Evolutionary conservation across 1,139 yeast genomes (phyloP).

Genomic region (Debaryomyces coudertii): DNA sequence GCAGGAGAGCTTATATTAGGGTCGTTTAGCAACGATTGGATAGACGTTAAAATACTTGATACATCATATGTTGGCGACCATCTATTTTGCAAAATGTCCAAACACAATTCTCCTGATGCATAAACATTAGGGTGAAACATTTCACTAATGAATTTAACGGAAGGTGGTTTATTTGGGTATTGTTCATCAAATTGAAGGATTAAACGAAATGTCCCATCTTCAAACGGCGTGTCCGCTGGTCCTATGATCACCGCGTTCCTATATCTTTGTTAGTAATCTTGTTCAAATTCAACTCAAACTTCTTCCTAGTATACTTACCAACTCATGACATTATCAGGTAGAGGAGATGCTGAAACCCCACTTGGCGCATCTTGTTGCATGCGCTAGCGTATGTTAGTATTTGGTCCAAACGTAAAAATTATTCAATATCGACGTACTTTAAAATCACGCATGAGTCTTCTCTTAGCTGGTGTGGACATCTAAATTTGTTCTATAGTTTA

Average conservation of each 20-base stretch:
- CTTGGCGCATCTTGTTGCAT: constrained; percentile 99
- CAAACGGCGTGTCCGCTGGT: constrained; percentile 96
- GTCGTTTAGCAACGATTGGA: constrained; percentile 85
- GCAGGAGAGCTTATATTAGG: constrained; percentile 98
- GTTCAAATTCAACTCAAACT: not conserved
- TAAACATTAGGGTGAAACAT: constrained; percentile 99
- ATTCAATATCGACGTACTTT: constrained; percentile 54
- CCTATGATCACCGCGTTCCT: constrained; percentile 97
- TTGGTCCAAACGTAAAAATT: not conserved
- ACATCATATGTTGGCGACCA: constrained; percentile 99
- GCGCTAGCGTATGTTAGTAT: constrained; percentile 49
- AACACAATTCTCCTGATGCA: constrained; percentile 92
- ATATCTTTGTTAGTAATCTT: constrained; percentile 14
- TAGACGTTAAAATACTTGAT: constrained; percentile 90
- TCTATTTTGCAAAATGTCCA: constrained; percentile 92
- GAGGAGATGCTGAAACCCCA: constrained; percentile 96
- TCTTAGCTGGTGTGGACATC: constrained; percentile 97
- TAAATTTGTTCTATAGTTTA: constrained; percentile 4
- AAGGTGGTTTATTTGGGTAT: constrained; percentile 96
- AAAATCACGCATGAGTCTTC: constrained; percentile 98
- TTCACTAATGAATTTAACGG: constrained; percentile 84
- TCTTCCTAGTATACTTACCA: constrained; percentile 48
- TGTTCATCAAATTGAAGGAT: constrained; percentile 92
- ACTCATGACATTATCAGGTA: constrained; percentile 95
- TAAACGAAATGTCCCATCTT: constrained; percentile 94